Evolutionary conservation across 306 rosid genomes (phyloP), one percentile per base, ranked within the genome.

Genomic region (Rubus parviflorus): DNA sequence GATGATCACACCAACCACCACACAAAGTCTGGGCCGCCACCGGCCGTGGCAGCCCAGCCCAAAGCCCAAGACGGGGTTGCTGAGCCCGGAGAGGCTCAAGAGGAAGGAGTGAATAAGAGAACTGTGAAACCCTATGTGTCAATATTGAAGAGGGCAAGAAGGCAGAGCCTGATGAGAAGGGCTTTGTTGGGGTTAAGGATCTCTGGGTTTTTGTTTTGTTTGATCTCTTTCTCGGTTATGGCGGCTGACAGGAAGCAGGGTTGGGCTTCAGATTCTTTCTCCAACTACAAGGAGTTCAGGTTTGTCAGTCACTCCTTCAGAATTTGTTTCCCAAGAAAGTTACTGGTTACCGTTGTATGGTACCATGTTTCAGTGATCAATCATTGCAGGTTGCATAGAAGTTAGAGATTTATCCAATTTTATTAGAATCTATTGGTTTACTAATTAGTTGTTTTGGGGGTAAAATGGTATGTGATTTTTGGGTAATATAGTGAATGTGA

Each of bases 221-320:
- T 89, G 90, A 20, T 79, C 8, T 81, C 95, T 12, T 88, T 94
- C 53, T 75, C 97, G 8, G 77, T 94, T 37, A 75, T 94, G 95
- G 89, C 92, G 56, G 86, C 92, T 25, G 83, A 83, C 79, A 80
- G 77, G 68, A 37, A 77, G 45, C 75, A 78, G 51, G 97, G 97
- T 45, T 93, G 94, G 97, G 90, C 96, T 80, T 40, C 71, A 46
- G 90, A 80, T 62, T 90, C 96, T 7, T 93, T 82, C 84, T 75
- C 86, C 62, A 75, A 73, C 73, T 88, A 88, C 81, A 41, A 80
- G 74, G 97, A 92, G 81, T 84, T 92, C 84, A 87, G 81, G 98
- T 93, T 43, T 46, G 87, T 68, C 38, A 48, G 13, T 7, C n/a
- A 14, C 8, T 67, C 38, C 6, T 4, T 41, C 15, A 52, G 4